Conservation (phyloP, 352 stramenopile genomes). For the Achlya hypogyna region DNA sequence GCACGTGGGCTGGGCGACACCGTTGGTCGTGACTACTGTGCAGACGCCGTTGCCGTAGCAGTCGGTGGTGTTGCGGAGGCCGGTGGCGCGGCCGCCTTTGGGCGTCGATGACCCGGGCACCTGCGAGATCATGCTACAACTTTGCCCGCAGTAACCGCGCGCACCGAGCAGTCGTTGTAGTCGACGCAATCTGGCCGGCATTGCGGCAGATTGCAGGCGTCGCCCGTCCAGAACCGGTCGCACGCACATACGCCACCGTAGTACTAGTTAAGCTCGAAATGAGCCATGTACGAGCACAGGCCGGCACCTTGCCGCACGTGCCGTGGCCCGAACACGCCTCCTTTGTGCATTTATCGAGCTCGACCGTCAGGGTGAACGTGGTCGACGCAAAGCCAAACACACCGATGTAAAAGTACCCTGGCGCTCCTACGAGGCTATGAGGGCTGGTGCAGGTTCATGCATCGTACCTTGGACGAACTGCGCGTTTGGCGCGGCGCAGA, state of each 20-base stretch:
- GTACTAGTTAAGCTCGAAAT: conserved; percentile 24
- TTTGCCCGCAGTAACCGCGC: neutral
- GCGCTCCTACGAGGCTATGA: conserved; percentile 17
- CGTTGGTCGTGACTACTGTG: conserved; percentile 21
- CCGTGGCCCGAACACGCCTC: conserved; percentile 53
- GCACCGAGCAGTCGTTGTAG: conserved; percentile 33
- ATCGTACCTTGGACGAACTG: conserved; percentile 38
- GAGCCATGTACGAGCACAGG: neutral
- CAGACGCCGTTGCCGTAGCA: conserved; percentile 72
- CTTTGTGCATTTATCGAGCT: conserved; percentile 57
- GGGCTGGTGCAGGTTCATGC: neutral
- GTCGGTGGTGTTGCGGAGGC: conserved; percentile 47
- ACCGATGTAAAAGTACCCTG: conserved; percentile 60
- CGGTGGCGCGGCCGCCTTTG: conserved; percentile 7
- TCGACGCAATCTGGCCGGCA: conserved; percentile 66
- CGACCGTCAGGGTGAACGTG: conserved; percentile 32
- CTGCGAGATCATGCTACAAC: neutral
- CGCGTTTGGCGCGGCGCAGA: conserved; percentile 40
- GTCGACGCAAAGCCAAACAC: conserved; percentile 45
- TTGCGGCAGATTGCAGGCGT: conserved; percentile 60
- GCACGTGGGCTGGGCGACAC: conserved; percentile 31
- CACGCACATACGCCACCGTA: conserved; percentile 60
- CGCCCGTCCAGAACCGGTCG: conserved; percentile 62
- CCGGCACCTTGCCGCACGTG: conserved; percentile 34
- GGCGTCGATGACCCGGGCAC: conserved; percentile 1